Conservation (phyloP, 139 green algal species). For the Zygnema circumcarinatum region DNA sequence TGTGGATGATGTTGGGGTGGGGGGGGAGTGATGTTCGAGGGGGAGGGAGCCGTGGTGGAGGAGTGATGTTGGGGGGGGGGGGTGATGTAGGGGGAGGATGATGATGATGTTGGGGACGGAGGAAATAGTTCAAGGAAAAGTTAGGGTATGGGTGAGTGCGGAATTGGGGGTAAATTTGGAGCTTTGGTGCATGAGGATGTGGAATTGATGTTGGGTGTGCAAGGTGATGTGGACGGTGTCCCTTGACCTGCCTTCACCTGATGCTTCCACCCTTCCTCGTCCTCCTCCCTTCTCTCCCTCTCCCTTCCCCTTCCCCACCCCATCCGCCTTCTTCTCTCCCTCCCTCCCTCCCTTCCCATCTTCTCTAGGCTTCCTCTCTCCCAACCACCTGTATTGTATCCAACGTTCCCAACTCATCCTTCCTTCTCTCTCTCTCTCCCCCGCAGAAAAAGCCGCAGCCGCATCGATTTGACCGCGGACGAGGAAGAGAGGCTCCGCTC, state of each 20-base stretch:
- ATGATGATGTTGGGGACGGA: too few species aligned
- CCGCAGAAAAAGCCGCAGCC: neutral
- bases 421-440: neutral
- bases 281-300: neutral
- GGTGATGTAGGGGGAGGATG: too few species aligned
- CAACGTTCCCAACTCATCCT: neutral
- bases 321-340: neutral
- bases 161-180: too few species aligned
- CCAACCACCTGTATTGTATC: neutral
- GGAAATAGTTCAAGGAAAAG: too few species aligned
- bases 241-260: neutral
- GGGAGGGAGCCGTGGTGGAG: too few species aligned
- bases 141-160: too few species aligned
- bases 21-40: too few species aligned
- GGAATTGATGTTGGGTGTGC: too few species aligned
- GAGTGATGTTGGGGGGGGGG: too few species aligned
- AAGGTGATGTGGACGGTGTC: too few species aligned
- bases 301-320: neutral
- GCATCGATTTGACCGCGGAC: neutral
- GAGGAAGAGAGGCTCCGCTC: neutral
- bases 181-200: too few species aligned
- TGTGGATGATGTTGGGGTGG: too few species aligned
- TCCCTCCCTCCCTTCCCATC: neutral
- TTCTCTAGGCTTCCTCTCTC: neutral
- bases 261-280: neutral